Base-by-base conservation (phyloP, 2,329 filamentous ascomycete genomes). In the Akanthomyces uredinophilus region DNA sequence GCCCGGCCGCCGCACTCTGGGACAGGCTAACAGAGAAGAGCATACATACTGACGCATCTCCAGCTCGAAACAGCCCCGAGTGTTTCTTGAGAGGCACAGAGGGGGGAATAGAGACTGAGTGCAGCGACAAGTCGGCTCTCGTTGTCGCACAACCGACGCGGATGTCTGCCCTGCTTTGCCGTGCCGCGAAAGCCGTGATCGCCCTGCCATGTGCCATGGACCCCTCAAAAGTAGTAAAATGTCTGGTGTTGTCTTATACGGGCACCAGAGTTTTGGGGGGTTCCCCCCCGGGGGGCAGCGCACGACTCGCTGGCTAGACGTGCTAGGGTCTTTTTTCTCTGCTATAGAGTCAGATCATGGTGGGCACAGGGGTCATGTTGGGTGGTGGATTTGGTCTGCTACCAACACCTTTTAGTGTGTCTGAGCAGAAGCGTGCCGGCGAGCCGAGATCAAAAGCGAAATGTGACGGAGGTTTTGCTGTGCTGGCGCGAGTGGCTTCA, bases 121-220 rank as follows among this genome's bases (percentile, higher is more conserved):
- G 51, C 29, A 39, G 51, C 41, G 37, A 35, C 11, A 13, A 8
- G 20, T 20, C 5, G 41, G 6, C 27, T 50, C 44, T 13, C 7
- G 16, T 8, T 49, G 46, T 49, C 18, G 49, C 27, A 22, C 27
- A 50, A 39, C 13, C 27, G 29, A 18, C 29, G 29, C 13, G 41
- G 24, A 24, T 16, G 27, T n/a, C 43, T 46, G 41, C 54, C 27
- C 37, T 37, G 37, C 32, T 8, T 49, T 58, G 46, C 55, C 44
- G 55, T 58, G 55, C 55, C 55, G 55, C 50, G 44, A 58, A 58
- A 50, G 39, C 55, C 55, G 55, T 4, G 55, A 58, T 58, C 55
- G 44, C 18, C 52, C 37, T 22, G 37, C 35, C 37, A 20, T n/a
- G 5, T 22, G 37, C 35, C 37, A 20, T n/a, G 5, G 22, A 8